phyloP scores from a whole-genome alignment of 306 rosid species.

The Sicyos baderoa region DNA sequence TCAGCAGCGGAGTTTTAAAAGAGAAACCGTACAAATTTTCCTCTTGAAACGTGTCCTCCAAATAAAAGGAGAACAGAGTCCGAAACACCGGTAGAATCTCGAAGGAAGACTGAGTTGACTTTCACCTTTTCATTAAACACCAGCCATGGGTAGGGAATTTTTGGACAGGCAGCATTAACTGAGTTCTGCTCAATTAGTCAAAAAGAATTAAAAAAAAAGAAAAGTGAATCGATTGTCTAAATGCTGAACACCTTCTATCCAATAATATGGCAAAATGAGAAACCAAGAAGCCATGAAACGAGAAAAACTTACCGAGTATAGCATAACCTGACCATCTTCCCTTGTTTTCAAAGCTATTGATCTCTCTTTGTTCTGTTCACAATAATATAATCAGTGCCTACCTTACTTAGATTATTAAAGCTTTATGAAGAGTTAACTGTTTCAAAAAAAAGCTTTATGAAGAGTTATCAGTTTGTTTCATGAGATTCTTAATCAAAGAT shows the following conservation, averaged over 20 bases:
- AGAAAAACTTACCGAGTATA: constrained; percentile 31
- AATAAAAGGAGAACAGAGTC: constrained; percentile 75
- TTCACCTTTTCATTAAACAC: constrained; percentile 90
- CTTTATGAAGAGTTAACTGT: not conserved
- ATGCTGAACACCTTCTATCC: constrained; percentile 14
- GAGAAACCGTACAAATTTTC: constrained; percentile 32
- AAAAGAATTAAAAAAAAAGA: not conserved
- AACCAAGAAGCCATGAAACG: constrained; percentile 15
- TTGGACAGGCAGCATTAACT: constrained; percentile 60
- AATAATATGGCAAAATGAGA: constrained; percentile 19
- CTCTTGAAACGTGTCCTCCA: constrained; percentile 62
- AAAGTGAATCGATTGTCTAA: constrained; percentile 18
- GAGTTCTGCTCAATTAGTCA: constrained; percentile 47
- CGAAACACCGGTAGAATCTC: constrained; percentile 84
- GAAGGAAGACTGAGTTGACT: constrained; percentile 87
- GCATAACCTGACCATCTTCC: constrained; percentile 84
- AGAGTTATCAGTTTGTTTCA: not conserved
- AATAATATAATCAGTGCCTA: constrained; percentile 19
- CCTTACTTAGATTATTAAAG: not conserved
- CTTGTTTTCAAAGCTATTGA: constrained; percentile 69
- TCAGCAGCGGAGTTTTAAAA: not conserved
- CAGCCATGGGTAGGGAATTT: constrained; percentile 91
- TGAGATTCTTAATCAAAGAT: not conserved
- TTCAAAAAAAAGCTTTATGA: not conserved
- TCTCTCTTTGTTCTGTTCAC: constrained; percentile 73